These are phyloP conservation scores for Sequoia sempervirens DNA, from an alignment of 75 land plant species.

Conservation along the genomic window DNA sequence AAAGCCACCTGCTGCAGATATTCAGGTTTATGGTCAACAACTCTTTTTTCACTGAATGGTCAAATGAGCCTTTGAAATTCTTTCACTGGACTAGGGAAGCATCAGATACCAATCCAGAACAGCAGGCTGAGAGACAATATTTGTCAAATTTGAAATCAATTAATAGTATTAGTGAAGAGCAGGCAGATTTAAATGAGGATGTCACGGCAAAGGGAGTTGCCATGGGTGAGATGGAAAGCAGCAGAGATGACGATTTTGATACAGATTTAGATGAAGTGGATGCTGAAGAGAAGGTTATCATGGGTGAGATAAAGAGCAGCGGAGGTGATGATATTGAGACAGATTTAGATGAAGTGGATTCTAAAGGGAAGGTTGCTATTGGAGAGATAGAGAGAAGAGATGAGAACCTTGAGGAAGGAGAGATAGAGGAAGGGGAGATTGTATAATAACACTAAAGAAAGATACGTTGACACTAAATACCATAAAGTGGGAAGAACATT, in stretches of 20 bases:
- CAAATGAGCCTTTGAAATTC: slow-evolving; percentile 45
- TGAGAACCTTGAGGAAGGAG: slow-evolving; percentile 10
- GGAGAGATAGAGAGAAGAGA: slow-evolving; percentile 4
- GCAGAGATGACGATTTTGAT: background rate
- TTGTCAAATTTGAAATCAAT: background rate
- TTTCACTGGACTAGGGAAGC: slow-evolving; percentile 15
- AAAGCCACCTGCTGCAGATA: slow-evolving; percentile 63
- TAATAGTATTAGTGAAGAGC: background rate
- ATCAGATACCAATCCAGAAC: background rate
- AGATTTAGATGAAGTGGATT: background rate
- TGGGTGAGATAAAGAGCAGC: slow-evolving; percentile 2
- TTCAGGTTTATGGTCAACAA: slow-evolving; percentile 88
- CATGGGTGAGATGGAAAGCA: background rate
- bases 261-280: slow-evolving; percentile 6
- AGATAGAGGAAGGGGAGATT: slow-evolving; percentile 11
- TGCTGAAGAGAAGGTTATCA: background rate
- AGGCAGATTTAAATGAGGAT: background rate
- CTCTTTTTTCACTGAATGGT: slow-evolving; percentile 60
- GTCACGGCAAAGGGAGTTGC: background rate
- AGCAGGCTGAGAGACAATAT: background rate
- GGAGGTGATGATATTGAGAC: background rate
- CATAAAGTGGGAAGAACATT: background rate
- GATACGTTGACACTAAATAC: background rate
- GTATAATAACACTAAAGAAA: background rate
- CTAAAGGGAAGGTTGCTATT: background rate